Evolutionary conservation across 2,329 filamentous ascomycete species (phyloP).

Genomic region (Phoma sp.): DNA sequence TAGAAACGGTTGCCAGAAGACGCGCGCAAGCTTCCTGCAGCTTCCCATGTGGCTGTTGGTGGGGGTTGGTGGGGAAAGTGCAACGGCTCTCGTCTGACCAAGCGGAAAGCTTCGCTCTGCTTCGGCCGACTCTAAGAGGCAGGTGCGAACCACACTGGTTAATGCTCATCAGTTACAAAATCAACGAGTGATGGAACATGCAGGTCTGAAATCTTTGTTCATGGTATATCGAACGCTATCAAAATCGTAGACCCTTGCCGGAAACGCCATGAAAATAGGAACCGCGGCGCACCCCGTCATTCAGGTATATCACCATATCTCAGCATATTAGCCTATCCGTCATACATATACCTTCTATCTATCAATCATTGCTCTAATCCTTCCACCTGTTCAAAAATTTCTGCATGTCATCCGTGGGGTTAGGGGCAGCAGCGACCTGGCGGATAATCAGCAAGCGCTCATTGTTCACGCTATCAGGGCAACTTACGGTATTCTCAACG

Average conservation of each 20-base stretch:
- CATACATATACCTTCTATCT: not conserved
- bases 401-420: slow-evolving; percentile 61
- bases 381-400: slow-evolving; percentile 65
- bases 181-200: not conserved
- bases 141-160: slow-evolving; percentile 19
- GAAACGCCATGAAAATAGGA: not conserved
- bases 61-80: slow-evolving; percentile 31
- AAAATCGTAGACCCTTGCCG: slow-evolving; percentile 1
- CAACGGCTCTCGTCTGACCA: slow-evolving; percentile 19
- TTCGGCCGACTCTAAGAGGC: slow-evolving; percentile 23
- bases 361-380: slow-evolving; percentile 50
- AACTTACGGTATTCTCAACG: slow-evolving; percentile 65
- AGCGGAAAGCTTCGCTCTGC: slow-evolving; percentile 21
- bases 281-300: not conserved
- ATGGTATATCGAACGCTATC: slow-evolving; percentile 14
- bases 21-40: slow-evolving; percentile 25
- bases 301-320: not conserved
- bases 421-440: slow-evolving; percentile 61
- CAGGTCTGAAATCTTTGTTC: not conserved
- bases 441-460: slow-evolving; percentile 21
- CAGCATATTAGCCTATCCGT: not conserved
- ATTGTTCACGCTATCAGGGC: not conserved
- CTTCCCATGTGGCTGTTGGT: slow-evolving; percentile 25
- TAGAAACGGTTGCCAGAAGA: slow-evolving; percentile 18
- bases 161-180: slow-evolving; percentile 1